Evolutionary conservation across 306 rosid species (phyloP).

Genomic region (Prinsepia uniflora): DNA sequence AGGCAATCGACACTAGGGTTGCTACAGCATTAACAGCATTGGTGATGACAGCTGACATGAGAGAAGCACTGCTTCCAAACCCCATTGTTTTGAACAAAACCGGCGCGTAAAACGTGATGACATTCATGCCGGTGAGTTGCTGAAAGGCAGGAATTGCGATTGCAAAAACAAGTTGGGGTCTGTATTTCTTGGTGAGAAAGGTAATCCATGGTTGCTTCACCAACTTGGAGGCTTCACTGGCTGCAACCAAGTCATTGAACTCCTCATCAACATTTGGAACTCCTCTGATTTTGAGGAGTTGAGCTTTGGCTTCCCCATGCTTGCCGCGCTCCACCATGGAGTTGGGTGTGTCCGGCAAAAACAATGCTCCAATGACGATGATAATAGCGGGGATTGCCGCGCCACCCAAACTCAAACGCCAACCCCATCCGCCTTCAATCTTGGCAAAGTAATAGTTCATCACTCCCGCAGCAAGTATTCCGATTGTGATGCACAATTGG

Average conservation of each 20-base stretch:
- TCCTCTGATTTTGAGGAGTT: constrained; percentile 47
- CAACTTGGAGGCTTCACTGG: constrained; percentile 44
- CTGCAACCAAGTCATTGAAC: constrained; percentile 47
- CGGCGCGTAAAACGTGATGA: constrained; percentile 77
- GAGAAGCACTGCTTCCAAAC: constrained; percentile 57
- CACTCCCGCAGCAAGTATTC: constrained; percentile 59
- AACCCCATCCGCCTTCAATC: constrained; percentile 57
- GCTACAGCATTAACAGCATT: constrained; percentile 46
- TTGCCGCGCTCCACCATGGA: constrained; percentile 56
- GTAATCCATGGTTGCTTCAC: constrained; percentile 58
- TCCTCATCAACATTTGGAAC: constrained; percentile 53
- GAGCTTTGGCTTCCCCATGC: constrained; percentile 38
- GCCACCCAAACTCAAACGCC: constrained; percentile 76
- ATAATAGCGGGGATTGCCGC: constrained; percentile 68
- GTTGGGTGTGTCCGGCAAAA: constrained; percentile 73
- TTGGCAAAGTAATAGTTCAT: constrained; percentile 54
- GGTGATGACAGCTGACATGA: constrained; percentile 60
- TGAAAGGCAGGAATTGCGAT: constrained; percentile 68
- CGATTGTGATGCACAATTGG: constrained; percentile 69
- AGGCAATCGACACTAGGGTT: constrained; percentile 39
- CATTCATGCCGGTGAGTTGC: constrained; percentile 77
- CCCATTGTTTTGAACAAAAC: constrained; percentile 75
- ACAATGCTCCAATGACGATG: constrained; percentile 47
- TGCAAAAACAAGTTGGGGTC: constrained; percentile 66
- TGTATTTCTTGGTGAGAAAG: constrained; percentile 47